These are phyloP conservation scores for Pistacia vera DNA, from an alignment of 345 rosid genomes.

Conservation along the genomic window DNA sequence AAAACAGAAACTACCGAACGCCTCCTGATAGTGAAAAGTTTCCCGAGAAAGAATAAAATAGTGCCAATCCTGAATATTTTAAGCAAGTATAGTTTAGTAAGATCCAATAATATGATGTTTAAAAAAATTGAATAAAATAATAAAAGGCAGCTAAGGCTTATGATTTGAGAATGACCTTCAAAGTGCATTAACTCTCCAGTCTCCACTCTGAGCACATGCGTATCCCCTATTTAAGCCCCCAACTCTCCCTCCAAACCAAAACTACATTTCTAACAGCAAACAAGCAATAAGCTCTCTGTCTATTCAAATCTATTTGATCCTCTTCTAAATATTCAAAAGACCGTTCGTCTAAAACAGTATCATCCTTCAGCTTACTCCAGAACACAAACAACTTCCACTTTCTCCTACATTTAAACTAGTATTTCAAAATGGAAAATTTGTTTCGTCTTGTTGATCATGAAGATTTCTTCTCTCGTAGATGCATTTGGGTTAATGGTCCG, in stretches of 20 bases:
- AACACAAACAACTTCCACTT: background rate
- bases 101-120: constrained; percentile 20
- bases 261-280: constrained; percentile 12
- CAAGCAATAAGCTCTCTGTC: constrained; percentile 2
- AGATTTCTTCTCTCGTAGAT: constrained; percentile 42
- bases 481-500: constrained; percentile 77
- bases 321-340: background rate
- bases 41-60: constrained; percentile 22
- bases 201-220: constrained; percentile 12
- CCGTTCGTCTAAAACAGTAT: background rate
- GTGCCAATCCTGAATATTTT: constrained; percentile 14
- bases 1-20: background rate
- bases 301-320: background rate
- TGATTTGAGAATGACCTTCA: constrained; percentile 29
- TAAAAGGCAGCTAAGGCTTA: constrained; percentile 17
- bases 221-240: constrained; percentile 31
- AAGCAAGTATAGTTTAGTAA: constrained; percentile 16
- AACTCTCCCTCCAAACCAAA: constrained; percentile 16
- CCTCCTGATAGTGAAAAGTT: constrained; percentile 1
- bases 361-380: background rate
- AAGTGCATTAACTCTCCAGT: constrained; percentile 12
- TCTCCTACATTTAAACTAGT: constrained; percentile 1
- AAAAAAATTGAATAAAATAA: constrained; percentile 6
- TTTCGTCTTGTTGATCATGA: constrained; percentile 47
- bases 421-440: constrained; percentile 40